Evolutionary conservation across 345 rosid genomes (phyloP).

Genomic region (Aquilaria yunnanensis): DNA sequence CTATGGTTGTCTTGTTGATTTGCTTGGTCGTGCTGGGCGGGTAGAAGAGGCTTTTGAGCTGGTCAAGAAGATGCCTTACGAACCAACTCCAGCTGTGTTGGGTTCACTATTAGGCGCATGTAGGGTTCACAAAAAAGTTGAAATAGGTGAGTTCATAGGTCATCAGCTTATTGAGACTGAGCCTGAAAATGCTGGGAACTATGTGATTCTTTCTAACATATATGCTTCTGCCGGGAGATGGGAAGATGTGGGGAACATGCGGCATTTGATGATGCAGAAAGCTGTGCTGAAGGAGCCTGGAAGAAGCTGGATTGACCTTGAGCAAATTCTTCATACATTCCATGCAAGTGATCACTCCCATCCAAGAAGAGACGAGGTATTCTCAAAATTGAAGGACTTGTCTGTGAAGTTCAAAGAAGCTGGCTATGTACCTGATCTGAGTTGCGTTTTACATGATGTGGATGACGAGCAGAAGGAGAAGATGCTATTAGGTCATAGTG

Average conservation of each 20-base stretch:
- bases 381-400: slow-evolving; percentile 45
- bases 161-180: slow-evolving; percentile 51
- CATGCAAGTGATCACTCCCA: slow-evolving; percentile 72
- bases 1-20: slow-evolving; percentile 80
- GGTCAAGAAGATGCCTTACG: slow-evolving; percentile 54
- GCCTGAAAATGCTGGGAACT: slow-evolving; percentile 85
- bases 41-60: slow-evolving; percentile 61
- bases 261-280: slow-evolving; percentile 64
- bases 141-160: slow-evolving; percentile 64
- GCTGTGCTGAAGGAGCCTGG: slow-evolving; percentile 85
- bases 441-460: slow-evolving; percentile 75
- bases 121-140: slow-evolving; percentile 64
- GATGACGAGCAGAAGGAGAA: slow-evolving; percentile 95
- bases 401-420: slow-evolving; percentile 57
- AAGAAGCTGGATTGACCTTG: slow-evolving; percentile 76
- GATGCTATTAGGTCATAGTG: slow-evolving; percentile 74
- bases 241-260: slow-evolving; percentile 63
- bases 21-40: slow-evolving; percentile 87
- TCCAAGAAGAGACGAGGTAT: slow-evolving; percentile 69
- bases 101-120: slow-evolving; percentile 87
- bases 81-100: slow-evolving; percentile 76
- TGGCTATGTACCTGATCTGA: slow-evolving; percentile 74
- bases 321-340: slow-evolving; percentile 66
- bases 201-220: slow-evolving; percentile 73
- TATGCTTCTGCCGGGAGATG: slow-evolving; percentile 83